These are phyloP conservation scores for Pseudocercospora eumusae DNA, from an alignment of 2,329 filamentous ascomycete species.

Conservation along the genomic window DNA sequence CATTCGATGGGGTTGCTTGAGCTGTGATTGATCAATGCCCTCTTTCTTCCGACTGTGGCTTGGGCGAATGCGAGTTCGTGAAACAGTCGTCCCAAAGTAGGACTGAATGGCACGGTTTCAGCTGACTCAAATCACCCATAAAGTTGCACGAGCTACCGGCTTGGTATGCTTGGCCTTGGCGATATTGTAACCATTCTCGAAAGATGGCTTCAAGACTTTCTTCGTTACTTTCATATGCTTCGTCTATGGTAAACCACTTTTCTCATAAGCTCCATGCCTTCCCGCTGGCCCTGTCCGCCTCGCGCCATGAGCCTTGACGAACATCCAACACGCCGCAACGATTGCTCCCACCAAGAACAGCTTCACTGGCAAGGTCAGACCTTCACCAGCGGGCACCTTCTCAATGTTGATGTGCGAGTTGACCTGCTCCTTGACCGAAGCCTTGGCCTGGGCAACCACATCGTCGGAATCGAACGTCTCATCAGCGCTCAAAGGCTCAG, in stretches of 20 bases:
- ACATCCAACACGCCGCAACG: slow-evolving; percentile 43
- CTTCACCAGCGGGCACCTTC: slow-evolving; percentile 34
- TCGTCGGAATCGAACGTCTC: slow-evolving; percentile 34
- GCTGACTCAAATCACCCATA: slow-evolving; percentile 1
- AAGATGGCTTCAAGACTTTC: neutral
- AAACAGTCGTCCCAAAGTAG: slow-evolving; percentile 3
- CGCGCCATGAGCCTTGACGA: slow-evolving; percentile 29
- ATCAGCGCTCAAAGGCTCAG: slow-evolving; percentile 45
- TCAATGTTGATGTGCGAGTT: slow-evolving; percentile 21
- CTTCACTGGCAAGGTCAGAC: slow-evolving; percentile 49
- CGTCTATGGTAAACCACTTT: slow-evolving; percentile 12
- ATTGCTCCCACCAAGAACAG: slow-evolving; percentile 49
- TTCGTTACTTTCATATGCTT: slow-evolving; percentile 1
- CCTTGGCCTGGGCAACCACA: slow-evolving; percentile 16
- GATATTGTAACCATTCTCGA: neutral
- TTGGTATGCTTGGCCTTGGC: slow-evolving; percentile 7
- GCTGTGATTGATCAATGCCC: neutral
- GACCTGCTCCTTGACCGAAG: slow-evolving; percentile 19
- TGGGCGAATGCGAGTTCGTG: neutral
- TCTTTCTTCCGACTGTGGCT: neutral
- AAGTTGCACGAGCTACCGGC: neutral
- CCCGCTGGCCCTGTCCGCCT: slow-evolving; percentile 17
- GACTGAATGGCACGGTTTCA: neutral
- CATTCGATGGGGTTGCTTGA: neutral
- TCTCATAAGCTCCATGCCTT: slow-evolving; percentile 11